Evolutionary conservation across 2,329 filamentous ascomycete species (phyloP), one percentile per base, ranked within the genome.

Genomic region (Chaetothyriales sp.): DNA sequence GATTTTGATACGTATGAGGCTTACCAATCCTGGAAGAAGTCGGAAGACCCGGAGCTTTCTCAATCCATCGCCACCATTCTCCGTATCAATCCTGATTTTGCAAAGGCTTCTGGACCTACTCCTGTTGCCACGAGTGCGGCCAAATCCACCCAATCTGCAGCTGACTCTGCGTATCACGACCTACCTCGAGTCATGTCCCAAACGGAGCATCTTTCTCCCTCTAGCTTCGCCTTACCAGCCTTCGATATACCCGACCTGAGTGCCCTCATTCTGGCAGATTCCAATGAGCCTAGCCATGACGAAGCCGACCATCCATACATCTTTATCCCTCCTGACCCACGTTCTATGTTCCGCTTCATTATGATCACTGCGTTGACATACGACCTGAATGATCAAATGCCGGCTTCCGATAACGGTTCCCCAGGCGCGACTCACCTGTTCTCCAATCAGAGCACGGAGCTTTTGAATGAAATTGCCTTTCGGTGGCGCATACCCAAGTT

Each of bases 61-160:
- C 86, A 92, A 60, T 89, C 97, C 81, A 92, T 98, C 76, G 76
- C 94, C 61, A 86, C 89, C 40, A 87, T 98, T 57, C 73, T 97
- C 43, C 88, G 86, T 55, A 85, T 85, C 5, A 88, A 86, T 60
- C 90, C 89, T 3, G 85, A 90, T 58, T 74, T 97, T 49, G 84
- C 88, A 48, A 94, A 89, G 64, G 83, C 78, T 57, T 82, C 85
- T 3, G 78, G 82, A 1, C 74, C 73, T 15, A 71, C 73, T 28
- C 70, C 74, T 10, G 70, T 86, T 48, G 80, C 77, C 43, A 73
- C 81, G 50, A 73, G 77, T 67, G 74, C 75, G 62, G 57, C 76
- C 19, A 58, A 63, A 47, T 62, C 68, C 47, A 69, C 69, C 18
- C 60, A 64, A 2, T 53, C 60, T 37, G 61, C 67, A 22, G 58